Base-by-base conservation (phyloP, 2,329 filamentous ascomycete genomes). In the Blastomyces silverae region DNA sequence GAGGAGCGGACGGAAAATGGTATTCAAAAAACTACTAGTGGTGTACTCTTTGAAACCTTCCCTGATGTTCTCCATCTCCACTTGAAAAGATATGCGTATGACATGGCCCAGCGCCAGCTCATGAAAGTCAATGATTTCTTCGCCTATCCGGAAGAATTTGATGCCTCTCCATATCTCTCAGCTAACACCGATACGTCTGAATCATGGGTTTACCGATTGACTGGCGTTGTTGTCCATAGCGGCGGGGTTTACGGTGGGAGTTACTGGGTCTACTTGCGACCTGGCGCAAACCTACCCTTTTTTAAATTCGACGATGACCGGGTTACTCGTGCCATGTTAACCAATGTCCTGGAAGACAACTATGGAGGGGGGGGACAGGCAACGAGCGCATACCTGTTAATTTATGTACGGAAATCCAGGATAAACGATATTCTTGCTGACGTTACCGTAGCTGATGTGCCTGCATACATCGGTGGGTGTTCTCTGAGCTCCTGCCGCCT, bases 121-220 rank as follows among this genome's bases (percentile, higher is more conserved):
- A 11, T 48, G 55, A 63, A 63, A 56, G 44, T 57, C 56, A 72
- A 73, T 62, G 71, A 73, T 65, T 64, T 69, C 61, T 70, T 72
- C 42, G 70, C 72, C 61, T 73, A 73, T 64, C 71, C 71, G 11
- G 70, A 72, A 31, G 69, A 72, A 60, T 73, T 72, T 55, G 70
- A 73, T 61, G 61, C 52, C 15, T 55, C 61, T 31, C 48, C 61
- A 17, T 66, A 66, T 48, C 56, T 66, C 17, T 66, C 64, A 46
- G 15, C 44, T 7, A 44, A 64, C 11, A 25, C 64, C 4, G 52
- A 66, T 20, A 57, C 1, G 39, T 66, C 64, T 22, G 63, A 65
- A 39, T 37, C 64, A 10, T 66, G 62, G 62, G 65, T 64, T 37
- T 66, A 66, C 63, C 50, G 42, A 46, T 46, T 66, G 22, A 37